A percentile compares a stretch with the other conserved stretches of the same genome.
phyloP scores from a whole-genome alignment of 2,329 filamentous ascomycete species.

The Fusarium coicis region DNA sequence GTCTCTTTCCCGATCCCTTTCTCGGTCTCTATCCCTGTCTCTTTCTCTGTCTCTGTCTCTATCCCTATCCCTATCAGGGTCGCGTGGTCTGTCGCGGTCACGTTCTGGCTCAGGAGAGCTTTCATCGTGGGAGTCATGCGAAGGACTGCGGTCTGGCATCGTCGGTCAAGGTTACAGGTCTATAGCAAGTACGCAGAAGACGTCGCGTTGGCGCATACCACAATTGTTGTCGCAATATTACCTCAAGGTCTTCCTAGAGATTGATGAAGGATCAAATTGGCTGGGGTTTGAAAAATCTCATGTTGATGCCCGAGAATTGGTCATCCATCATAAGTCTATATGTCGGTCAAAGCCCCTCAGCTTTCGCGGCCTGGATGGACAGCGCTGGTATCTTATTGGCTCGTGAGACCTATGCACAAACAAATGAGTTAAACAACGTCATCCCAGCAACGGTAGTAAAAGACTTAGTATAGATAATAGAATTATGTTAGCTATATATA shows the following conservation, averaged over 20 bases:
- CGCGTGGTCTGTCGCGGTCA: slow-evolving; percentile 20
- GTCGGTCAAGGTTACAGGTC: slow-evolving; percentile 23
- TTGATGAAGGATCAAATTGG: slow-evolving; percentile 2
- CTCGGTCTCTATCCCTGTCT: neutral
- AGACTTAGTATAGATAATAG: too few relatives aligned
- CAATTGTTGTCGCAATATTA: slow-evolving; percentile 19
- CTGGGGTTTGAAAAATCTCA: slow-evolving; percentile 12
- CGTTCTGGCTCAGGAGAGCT: slow-evolving; percentile 37
- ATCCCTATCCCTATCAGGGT: slow-evolving; percentile 9
- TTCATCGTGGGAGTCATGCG: slow-evolving; percentile 39
- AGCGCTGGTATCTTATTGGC: slow-evolving; percentile 37
- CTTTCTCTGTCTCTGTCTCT: neutral
- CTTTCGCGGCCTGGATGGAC: slow-evolving; percentile 22
- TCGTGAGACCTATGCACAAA: slow-evolving; percentile 23
- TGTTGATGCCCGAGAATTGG: slow-evolving; percentile 24
- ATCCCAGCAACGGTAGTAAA: slow-evolving; percentile 2
- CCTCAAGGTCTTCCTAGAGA: neutral
- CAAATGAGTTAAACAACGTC: slow-evolving; percentile 31
- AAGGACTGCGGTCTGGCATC: slow-evolving; percentile 38
- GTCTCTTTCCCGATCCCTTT: neutral
- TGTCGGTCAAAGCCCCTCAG: slow-evolving; percentile 40
- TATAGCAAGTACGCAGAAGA: slow-evolving; percentile 16
- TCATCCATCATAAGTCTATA: slow-evolving; percentile 22
- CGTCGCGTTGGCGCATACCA: slow-evolving; percentile 34
- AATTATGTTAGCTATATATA: too few relatives aligned